Evolutionary conservation across 306 rosid genomes (phyloP).

Genomic region (Rubus idaeus): DNA sequence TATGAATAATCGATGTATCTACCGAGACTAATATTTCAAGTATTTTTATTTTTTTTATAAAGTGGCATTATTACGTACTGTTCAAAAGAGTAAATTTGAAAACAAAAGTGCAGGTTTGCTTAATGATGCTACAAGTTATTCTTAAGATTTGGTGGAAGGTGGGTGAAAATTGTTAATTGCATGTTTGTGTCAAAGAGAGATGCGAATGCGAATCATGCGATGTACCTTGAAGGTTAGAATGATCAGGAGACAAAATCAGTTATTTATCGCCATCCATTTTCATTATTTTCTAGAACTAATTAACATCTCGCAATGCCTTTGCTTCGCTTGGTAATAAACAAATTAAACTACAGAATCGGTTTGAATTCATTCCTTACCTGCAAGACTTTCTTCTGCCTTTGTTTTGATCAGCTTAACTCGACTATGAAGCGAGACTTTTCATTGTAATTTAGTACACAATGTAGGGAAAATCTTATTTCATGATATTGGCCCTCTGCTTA

Average conservation of each 20-base stretch:
- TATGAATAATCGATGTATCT: too few species aligned
- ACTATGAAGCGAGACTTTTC: too few species aligned
- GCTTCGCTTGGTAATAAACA: neutral
- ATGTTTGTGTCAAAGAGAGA: neutral
- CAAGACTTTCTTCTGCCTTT: neutral
- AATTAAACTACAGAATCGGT: neutral
- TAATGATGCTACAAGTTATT: too few species aligned
- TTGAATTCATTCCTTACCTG: neutral
- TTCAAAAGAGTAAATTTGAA: neutral
- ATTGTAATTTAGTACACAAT: neutral
- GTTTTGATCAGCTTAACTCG: too few species aligned
- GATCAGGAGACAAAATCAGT: neutral
- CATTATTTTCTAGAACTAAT: neutral
- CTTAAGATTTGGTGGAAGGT: neutral
- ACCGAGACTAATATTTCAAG: too few species aligned
- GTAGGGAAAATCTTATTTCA: neutral
- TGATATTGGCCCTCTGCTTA: conserved; percentile 7
- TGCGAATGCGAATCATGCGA: too few species aligned
- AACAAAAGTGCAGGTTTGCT: neutral
- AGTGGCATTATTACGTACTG: neutral
- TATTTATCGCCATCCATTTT: neutral
- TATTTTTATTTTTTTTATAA: too few species aligned
- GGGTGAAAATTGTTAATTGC: neutral
- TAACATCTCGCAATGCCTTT: neutral
- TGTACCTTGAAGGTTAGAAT: neutral